Evolutionary conservation across 805 yeast genomes (phyloP), one percentile per base, ranked within the genome.

Genomic region (Saccharomycopsis fermentans): DNA sequence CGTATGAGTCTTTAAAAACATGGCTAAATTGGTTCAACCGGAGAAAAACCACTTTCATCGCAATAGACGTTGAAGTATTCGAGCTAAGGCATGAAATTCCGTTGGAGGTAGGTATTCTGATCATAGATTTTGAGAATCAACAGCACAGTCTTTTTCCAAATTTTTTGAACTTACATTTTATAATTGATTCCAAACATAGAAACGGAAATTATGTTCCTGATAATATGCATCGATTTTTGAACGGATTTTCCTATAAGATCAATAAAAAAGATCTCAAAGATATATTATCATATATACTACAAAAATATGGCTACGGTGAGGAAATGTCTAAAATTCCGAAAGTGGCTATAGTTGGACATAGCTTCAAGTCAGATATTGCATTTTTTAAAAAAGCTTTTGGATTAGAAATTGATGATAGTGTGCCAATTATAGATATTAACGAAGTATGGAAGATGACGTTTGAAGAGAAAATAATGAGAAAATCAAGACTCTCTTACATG

Each of bases 341-440:
- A 26, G 66, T 74, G 16, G 73, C 76, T 0, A 71, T 83, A 50
- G 83, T 84, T 17, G 90, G 89, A 0, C 91, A 86, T 67, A 76
- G 75, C 52, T 72, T 83, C 11, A 61, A 64, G 12, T 82, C 82
- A 8, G 90, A 86, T 65, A 57, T 83, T 19, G 70, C 66, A 52
- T 79, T 83, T 81, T 69, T 86, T 32, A 63, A 63, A 17, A 64
- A 67, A 19, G 47, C 65, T 16, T 62, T 81, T 48, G 82, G 81
- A 17, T 71, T 82, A 1, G 55, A 70, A 2, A 65, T 82, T 8
- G 32, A 37, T 26, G 67, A 68, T 4, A 39, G 52, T 19, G 40
- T 65, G n/a, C 63, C 64, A n/a, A 56, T 69, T n/a, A 63, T 69
- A 14, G 74, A 71, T 59, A 71, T 29, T 80, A 81, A 0, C 61